phyloP scores from a whole-genome alignment of 495 filamentous ascomycete species.

The Penicillium roqueforti region DNA sequence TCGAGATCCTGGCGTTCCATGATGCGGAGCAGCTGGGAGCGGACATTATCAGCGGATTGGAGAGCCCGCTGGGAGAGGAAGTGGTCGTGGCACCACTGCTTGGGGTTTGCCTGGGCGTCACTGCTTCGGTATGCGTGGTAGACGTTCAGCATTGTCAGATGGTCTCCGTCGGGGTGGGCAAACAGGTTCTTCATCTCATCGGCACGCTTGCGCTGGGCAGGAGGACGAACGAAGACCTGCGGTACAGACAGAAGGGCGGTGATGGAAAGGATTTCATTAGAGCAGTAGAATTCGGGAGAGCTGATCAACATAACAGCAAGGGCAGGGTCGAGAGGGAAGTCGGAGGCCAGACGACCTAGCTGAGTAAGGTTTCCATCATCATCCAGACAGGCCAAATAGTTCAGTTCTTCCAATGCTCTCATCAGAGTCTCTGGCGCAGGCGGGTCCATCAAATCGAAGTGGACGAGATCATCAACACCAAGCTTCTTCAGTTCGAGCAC shows the following conservation, averaged over 20 bases:
- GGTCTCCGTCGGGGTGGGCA: conserved; percentile 88
- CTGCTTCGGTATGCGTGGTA: conserved; percentile 93
- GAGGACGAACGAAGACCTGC: conserved; percentile 87
- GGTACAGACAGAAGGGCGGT: conserved; percentile 92
- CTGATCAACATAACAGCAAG: conserved; percentile 97
- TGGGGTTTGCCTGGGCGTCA: conserved; percentile 67
- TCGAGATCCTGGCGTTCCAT: conserved; percentile 91
- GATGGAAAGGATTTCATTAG: conserved; percentile 95
- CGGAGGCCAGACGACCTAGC: conserved; percentile 82
- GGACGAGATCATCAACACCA: conserved; percentile 90
- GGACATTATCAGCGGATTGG: conserved; percentile 89
- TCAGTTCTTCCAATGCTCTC: conserved; percentile 96
- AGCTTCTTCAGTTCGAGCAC: conserved; percentile 97
- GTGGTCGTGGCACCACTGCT: conserved; percentile 95
- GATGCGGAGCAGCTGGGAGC: conserved; percentile 82
- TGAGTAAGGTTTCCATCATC: conserved; percentile 89
- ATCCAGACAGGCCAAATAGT: conserved; percentile 94
- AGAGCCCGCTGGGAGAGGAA: conserved; percentile 89
- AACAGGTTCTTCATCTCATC: conserved; percentile 97
- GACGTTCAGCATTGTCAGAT: conserved; percentile 93
- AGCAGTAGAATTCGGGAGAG: conserved; percentile 97
- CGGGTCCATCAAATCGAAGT: conserved; percentile 98
- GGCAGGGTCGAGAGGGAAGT: conserved; percentile 93
- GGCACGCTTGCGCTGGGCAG: conserved; percentile 77
- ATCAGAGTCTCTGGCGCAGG: conserved; percentile 98